Conservation (phyloP, 441 rosid species). For the Erodium texanum region DNA sequence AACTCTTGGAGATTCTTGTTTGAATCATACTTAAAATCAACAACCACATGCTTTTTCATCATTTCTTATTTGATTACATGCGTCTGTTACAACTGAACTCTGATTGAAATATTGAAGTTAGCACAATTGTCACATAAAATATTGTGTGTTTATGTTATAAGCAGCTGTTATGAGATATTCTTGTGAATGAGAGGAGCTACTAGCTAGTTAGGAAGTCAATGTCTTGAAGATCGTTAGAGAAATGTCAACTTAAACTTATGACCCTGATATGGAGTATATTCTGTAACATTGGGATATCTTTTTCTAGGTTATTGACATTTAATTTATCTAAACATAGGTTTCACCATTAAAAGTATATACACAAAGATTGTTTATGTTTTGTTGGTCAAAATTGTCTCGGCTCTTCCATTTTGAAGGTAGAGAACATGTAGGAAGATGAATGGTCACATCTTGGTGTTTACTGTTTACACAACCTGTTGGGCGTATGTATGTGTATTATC, state of each 20-base stretch:
- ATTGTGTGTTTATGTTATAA: too few relatives aligned
- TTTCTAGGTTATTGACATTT: neutral
- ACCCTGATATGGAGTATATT: neutral
- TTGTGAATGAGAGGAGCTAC: neutral
- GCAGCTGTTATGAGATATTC: too few relatives aligned
- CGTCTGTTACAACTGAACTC: neutral
- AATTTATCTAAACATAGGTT: neutral
- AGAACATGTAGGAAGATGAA: conserved; percentile 2
- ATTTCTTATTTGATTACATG: neutral
- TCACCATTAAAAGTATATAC: neutral
- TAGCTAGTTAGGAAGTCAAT: conserved; percentile 1
- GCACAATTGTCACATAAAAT: too few relatives aligned
- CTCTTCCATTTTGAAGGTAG: conserved; percentile 2
- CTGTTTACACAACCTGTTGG: neutral
- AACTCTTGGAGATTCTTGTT: conserved; percentile 1
- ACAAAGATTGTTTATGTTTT: neutral
- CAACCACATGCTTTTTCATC: neutral
- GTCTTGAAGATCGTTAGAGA: conserved; percentile 3
- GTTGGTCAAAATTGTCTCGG: too few relatives aligned
- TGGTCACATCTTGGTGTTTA: conserved; percentile 1
- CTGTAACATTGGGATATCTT: neutral
- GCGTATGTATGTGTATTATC: neutral
- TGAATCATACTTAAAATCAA: neutral
- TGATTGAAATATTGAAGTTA: neutral
- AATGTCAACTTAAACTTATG: neutral